phyloP scores from a whole-genome alignment of 1,139 yeast genomes.

The Yamadazyma siamensis region DNA sequence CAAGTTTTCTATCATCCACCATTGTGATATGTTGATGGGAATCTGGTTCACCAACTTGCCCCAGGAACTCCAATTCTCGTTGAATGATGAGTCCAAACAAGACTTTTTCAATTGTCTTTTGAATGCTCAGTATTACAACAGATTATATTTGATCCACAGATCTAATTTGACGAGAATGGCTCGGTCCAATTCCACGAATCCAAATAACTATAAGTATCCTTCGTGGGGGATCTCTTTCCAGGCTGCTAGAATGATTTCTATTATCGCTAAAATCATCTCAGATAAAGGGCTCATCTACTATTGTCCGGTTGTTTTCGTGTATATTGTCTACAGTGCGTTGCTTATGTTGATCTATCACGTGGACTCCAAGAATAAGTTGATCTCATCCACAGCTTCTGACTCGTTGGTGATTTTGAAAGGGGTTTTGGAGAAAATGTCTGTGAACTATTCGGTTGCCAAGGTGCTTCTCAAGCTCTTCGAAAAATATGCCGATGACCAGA shows the following conservation, averaged over 20 bases:
- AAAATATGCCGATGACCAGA: constrained; percentile 45
- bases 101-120: constrained; percentile 58
- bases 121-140: constrained; percentile 71
- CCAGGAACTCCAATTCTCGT: constrained; percentile 57
- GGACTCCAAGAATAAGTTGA: constrained; percentile 54
- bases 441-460: constrained; percentile 44
- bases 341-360: constrained; percentile 74
- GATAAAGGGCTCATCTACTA: constrained; percentile 50
- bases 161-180: constrained; percentile 61
- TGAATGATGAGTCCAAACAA: constrained; percentile 52
- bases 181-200: constrained; percentile 37
- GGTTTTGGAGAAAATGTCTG: constrained; percentile 52
- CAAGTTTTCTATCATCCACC: constrained; percentile 56
- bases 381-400: constrained; percentile 58
- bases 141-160: constrained; percentile 69
- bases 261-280: constrained; percentile 58
- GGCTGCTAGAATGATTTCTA: constrained; percentile 77
- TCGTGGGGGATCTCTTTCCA: constrained; percentile 86
- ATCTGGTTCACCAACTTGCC: constrained; percentile 76
- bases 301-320: constrained; percentile 55
- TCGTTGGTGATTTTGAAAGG: constrained; percentile 52
- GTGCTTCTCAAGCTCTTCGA: constrained; percentile 41
- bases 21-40: constrained; percentile 79
- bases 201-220: constrained; percentile 59
- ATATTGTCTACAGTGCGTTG: constrained; percentile 65